Percentiles rank a stretch among this genome's conserved stretches.
Conservation (phyloP, 2,329 filamentous ascomycete species). For the Ophiognomonia clavigignenti-juglandacearum region DNA sequence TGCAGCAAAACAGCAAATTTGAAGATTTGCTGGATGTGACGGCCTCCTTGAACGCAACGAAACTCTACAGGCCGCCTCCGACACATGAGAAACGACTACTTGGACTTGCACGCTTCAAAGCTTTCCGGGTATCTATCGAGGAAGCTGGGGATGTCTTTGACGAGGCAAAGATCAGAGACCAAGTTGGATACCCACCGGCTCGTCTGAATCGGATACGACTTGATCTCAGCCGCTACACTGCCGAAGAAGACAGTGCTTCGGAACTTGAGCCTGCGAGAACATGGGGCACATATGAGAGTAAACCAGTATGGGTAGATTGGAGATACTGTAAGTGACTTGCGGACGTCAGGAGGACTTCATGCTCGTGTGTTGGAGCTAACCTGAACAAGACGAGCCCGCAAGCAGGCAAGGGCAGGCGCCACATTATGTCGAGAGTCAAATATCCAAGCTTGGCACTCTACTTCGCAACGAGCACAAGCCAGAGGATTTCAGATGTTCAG, state of each 20-base stretch:
- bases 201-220: neutral
- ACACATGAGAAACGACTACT: neutral
- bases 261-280: neutral
- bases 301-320: slow-evolving; percentile 8
- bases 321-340: slow-evolving; percentile 4
- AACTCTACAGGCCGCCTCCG: neutral
- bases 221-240: neutral
- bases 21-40: slow-evolving; percentile 2
- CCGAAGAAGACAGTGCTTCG: neutral
- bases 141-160: neutral
- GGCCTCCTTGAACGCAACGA: slow-evolving; percentile 1
- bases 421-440: neutral
- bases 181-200: neutral
- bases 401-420: neutral
- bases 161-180: neutral
- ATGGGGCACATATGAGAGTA: neutral
- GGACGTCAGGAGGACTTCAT: neutral
- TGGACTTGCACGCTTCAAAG: slow-evolving; percentile 7
- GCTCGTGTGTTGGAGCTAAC: neutral
- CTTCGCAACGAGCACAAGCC: slow-evolving; percentile 7
- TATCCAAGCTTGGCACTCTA: slow-evolving; percentile 7
- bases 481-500: neutral
- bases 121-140: slow-evolving; percentile 1
- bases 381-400: neutral
- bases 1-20: slow-evolving; percentile 3